phyloP scores from a whole-genome alignment of 768 basidiomycete species.

The Lentinus brumalis region DNA sequence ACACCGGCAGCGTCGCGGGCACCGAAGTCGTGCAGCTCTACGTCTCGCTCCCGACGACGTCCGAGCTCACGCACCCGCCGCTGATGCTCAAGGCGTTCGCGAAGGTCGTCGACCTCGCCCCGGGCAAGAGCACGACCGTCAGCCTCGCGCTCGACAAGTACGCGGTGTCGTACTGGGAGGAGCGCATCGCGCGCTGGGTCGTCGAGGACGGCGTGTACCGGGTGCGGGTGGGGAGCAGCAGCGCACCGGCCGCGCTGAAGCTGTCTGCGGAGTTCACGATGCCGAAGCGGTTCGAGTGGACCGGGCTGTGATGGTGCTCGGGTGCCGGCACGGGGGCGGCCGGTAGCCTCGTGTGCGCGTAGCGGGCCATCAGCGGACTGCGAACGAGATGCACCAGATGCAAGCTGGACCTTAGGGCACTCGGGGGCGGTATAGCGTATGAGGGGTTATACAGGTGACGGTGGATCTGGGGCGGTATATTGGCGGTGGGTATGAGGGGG shows the following conservation, averaged over 20 bases:
- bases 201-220: conserved; percentile 62
- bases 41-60: conserved; percentile 44
- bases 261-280: conserved; percentile 47
- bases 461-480: too few relatives aligned
- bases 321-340: too few relatives aligned
- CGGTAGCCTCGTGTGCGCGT: too few relatives aligned
- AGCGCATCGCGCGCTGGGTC: conserved; percentile 53
- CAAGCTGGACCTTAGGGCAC: too few relatives aligned
- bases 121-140: conserved; percentile 37
- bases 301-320: conserved; percentile 38
- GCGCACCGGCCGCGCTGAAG: conserved; percentile 39
- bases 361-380: too few relatives aligned
- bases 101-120: conserved; percentile 38
- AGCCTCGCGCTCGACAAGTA: conserved; percentile 42
- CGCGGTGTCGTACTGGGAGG: conserved; percentile 64
- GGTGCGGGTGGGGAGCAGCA: conserved; percentile 56
- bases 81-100: conserved; percentile 62
- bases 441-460: too few relatives aligned
- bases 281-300: conserved; percentile 65
- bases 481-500: too few relatives aligned
- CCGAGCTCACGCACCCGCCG: conserved; percentile 54
- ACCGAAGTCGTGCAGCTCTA: conserved; percentile 77
- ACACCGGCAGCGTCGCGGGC: conserved; percentile 62
- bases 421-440: too few relatives aligned
- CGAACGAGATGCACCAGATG: too few relatives aligned